Base-by-base conservation (phyloP, 768 basidiomycete species). In the Lentinula sp. region DNA sequence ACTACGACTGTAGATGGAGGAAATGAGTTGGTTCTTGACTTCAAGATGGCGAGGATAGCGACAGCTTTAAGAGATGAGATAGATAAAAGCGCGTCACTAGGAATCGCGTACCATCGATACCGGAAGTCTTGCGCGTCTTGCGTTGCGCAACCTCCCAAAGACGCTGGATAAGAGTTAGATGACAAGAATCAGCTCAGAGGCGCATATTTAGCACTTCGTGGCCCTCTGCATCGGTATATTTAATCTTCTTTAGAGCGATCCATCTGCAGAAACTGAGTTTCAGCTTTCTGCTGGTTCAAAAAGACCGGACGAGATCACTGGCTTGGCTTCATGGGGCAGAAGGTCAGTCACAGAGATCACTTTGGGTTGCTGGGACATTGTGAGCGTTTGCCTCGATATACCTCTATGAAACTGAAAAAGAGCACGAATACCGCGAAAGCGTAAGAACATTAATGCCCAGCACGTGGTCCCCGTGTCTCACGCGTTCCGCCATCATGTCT, bases 131-230 rank as follows among this genome's bases (percentile, higher is more conserved):
- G 46, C 91, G 82, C 11, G 91, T 93, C 68, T 85, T 90, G 40
- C 95, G 80, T 66, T 91, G 87, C 9, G 95, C 95, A 61, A 78
- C 87, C 73, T 97, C 95, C 95, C 95, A 98, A n/a, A 81, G 67
- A 60, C 93, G 78, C 88, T 95, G 65, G 9, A 32, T 39, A 2
- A 48, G 54, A 32, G 11, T 55, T 18, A 18, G 39, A 34, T n/a
- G n/a, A 32, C n/a, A 32, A 7, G 23, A 1, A 16, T 54, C 13
- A 18, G 37, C n/a, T 62, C n/a, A 4, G 9, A 48, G 9, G 21
- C 21, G 18, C 2, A 18, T 34, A 57, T 49, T 61, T 16, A 8
- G 45, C 62, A 91, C 93, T 77, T 89, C 78, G 67, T 77, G 83
- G 2, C 94, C 93, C 11, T 85, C 84, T 64, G 85, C 80, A 76